phyloP scores from a whole-genome alignment of 108 stramenopile genomes.

The Seminavis robusta region DNA sequence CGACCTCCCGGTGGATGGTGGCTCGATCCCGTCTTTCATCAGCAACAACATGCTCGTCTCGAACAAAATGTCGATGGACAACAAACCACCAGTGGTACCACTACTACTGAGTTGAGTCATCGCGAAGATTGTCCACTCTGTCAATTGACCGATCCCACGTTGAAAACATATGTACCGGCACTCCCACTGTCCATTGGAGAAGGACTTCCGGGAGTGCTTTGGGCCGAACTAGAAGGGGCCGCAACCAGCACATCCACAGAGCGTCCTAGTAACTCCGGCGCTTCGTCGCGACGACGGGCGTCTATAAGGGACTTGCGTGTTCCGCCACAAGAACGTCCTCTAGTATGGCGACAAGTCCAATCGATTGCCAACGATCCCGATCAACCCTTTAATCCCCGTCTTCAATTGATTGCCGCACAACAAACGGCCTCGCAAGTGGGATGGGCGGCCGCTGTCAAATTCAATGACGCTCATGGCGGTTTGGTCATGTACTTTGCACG shows the following conservation, averaged over 20 bases:
- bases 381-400: slow-evolving; percentile 13
- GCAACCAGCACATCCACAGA: neutral
- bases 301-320: neutral
- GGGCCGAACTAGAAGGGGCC: slow-evolving; percentile 21
- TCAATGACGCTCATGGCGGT: slow-evolving; percentile 16
- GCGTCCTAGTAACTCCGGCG: neutral
- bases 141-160: slow-evolving; percentile 16
- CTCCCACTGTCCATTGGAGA: slow-evolving; percentile 17
- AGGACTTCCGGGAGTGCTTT: slow-evolving; percentile 39
- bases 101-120: no score
- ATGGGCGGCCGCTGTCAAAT: slow-evolving; percentile 23
- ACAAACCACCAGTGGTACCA: no score
- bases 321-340: neutral
- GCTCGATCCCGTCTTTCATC: slow-evolving; percentile 16
- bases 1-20: slow-evolving; percentile 28
- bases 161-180: slow-evolving; percentile 14
- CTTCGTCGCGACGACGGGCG: neutral
- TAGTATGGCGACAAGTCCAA: slow-evolving; percentile 27
- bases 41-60: no score
- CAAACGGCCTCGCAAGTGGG: slow-evolving; percentile 27
- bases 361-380: slow-evolving; percentile 35
- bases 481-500: slow-evolving; percentile 31
- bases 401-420: slow-evolving; percentile 11
- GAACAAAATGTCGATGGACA: no score
- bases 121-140: slow-evolving; percentile 1